phyloP scores from a whole-genome alignment of 192 early-diverging fungal species.

The Entomortierella chlamydospora region DNA sequence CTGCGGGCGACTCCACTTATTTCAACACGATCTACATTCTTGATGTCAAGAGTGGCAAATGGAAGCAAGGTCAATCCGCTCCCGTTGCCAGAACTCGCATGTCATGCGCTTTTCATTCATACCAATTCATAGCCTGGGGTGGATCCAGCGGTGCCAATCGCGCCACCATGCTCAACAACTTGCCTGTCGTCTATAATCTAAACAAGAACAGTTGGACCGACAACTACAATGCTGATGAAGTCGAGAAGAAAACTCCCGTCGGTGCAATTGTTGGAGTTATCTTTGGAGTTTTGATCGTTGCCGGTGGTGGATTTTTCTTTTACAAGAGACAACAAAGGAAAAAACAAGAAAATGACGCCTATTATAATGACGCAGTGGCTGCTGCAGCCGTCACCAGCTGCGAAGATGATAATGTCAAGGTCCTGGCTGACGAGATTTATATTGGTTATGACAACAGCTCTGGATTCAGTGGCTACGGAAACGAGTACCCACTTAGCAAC shows the following conservation, averaged over 20 bases:
- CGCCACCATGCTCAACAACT: conserved; percentile 34
- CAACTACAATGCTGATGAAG: conserved; percentile 5
- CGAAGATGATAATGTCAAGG: conserved; percentile 27
- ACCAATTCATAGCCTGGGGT: conserved; percentile 41
- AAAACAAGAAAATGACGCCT: neutral
- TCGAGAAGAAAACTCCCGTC: neutral
- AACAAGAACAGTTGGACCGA: conserved; percentile 34
- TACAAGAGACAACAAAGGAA: conserved; percentile 2
- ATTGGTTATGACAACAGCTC: neutral
- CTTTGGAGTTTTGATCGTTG: conserved; percentile 1
- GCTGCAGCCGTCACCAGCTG: conserved; percentile 14
- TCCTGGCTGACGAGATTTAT: neutral
- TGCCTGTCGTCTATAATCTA: conserved; percentile 30
- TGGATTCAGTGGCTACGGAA: neutral
- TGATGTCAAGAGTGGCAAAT: conserved; percentile 31
- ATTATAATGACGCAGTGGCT: conserved; percentile 5
- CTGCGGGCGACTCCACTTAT: conserved; percentile 5
- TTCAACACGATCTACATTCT: conserved; percentile 41
- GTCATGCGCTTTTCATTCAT: conserved; percentile 32
- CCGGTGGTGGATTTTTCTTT: neutral
- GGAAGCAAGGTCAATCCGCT: conserved; percentile 34
- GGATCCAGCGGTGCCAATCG: conserved; percentile 19
- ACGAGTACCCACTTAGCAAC: conserved; percentile 27
- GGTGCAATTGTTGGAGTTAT: conserved; percentile 22
- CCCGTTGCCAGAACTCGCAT: conserved; percentile 22